Evolutionary conservation across 495 filamentous ascomycete species (phyloP), one percentile per base, ranked within the genome.

Genomic region (Jackrogersella multiformis): DNA sequence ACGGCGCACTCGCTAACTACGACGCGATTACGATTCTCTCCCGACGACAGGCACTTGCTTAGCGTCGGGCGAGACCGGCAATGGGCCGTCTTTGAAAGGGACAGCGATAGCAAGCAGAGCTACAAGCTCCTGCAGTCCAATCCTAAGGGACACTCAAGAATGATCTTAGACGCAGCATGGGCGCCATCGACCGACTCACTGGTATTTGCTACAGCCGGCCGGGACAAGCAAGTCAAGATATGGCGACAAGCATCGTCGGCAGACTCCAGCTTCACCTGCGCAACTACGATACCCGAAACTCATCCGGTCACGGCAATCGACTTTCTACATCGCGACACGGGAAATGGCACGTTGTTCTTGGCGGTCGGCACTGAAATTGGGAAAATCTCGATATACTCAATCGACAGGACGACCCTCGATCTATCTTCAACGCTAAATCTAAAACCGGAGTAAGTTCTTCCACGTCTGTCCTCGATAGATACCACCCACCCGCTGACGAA

Each of bases 51-150:
- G 12, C 88, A 85, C 41, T 77, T 99, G 15, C 81, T 98, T 4
- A 97, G 93, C 68, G 94, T 97, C 10, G 94, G 94, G 2, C 84
- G 96, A 59, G 95, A 99, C 73, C 80, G 95, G 35, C 91, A 93
- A 73, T 98, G 94, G 94, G 88, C 86, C 0, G 81, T 98, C 6
- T 98, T 92, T 68, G 74, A 86, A 61, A 79, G 85, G 41, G 68
- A 57, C 7, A 39, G 26, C 26, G 73, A 74, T 6, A 80, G 74
- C 2, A 73, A 63, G 0, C 64, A 53, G 9, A 67, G 67, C 16
- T 96, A 90, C 60, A 78, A 73, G 39, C 77, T 89, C 2, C 61
- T 82, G 15, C 76, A 86, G 42, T 81, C 85, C 6, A 92, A 95
- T 65, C 85, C 88, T 1, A 97, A 95, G 78, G 94, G 89, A 1